Evolutionary conservation across 2,329 filamentous ascomycete species (phyloP).

Genomic region (Apiospora rasikravindrae): DNA sequence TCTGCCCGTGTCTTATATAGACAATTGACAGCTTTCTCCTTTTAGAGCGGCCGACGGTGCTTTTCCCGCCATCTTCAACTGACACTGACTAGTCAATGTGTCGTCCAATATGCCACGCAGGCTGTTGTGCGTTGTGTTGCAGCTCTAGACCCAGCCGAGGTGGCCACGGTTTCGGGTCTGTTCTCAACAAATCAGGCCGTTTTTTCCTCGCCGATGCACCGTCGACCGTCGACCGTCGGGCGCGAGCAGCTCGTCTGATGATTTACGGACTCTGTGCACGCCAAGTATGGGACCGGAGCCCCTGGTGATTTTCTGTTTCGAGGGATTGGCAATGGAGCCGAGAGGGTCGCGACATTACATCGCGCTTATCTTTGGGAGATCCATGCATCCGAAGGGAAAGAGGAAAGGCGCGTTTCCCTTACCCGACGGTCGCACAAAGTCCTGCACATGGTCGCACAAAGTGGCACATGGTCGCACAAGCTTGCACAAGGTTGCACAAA

Average conservation of each 20-base stretch:
- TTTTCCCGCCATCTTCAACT: not conserved
- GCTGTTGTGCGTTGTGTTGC: not conserved
- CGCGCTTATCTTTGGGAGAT: slow-evolving; percentile 12
- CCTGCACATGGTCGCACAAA: not conserved
- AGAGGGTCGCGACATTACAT: not conserved
- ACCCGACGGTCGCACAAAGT: too few species aligned
- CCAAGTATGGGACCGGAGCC: not conserved
- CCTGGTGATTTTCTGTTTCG: slow-evolving; percentile 15
- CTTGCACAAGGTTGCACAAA: not conserved
- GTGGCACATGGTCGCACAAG: not conserved
- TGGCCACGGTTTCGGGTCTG: slow-evolving; percentile 14
- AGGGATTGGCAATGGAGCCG: not conserved
- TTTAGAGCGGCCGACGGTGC: not conserved
- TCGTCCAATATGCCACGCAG: not conserved
- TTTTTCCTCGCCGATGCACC: not conserved
- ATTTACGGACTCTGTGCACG: not conserved
- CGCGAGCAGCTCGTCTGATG: not conserved
- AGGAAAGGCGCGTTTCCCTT: not conserved
- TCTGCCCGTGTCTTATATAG: not conserved
- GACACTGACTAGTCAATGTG: not conserved
- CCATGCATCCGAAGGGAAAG: not conserved
- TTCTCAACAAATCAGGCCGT: slow-evolving; percentile 14
- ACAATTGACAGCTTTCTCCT: not conserved
- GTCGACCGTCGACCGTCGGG: not conserved
- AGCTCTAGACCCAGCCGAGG: slow-evolving; percentile 7